phyloP scores from a whole-genome alignment of 306 rosid species.

The Canavalia ensiformis region DNA sequence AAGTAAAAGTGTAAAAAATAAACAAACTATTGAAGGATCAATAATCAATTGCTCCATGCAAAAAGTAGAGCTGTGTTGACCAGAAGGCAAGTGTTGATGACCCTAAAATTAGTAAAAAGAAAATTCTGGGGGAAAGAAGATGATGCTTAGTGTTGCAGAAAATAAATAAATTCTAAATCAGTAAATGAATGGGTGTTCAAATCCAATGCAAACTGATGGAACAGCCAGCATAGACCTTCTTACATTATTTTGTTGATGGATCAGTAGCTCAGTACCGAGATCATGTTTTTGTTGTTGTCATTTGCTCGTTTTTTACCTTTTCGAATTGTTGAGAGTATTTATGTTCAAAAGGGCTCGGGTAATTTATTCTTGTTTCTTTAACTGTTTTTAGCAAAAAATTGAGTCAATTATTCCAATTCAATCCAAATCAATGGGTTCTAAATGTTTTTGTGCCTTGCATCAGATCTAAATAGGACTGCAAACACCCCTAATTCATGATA shows the following conservation, averaged over 20 bases:
- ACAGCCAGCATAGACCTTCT: constrained; percentile 16
- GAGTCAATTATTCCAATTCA: neutral
- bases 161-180: neutral
- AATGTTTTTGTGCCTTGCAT: neutral
- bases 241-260: constrained; percentile 19
- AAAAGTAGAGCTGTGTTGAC: constrained; percentile 2
- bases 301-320: neutral
- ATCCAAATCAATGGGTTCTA: neutral
- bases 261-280: neutral
- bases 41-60: constrained; percentile 17
- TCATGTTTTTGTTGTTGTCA: neutral
- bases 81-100: constrained; percentile 7
- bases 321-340: neutral
- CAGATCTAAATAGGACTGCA: neutral
- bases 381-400: neutral
- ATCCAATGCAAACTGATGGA: neutral
- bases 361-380: neutral
- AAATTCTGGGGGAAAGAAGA: neutral
- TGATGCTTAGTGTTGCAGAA: constrained; percentile 12
- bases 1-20: constrained; percentile 39
- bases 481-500: neutral
- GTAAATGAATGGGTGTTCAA: neutral
- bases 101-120: constrained; percentile 23
- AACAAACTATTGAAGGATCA: constrained; percentile 29
- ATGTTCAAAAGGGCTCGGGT: neutral